Evolutionary conservation across 1,139 yeast species (phyloP).

Genomic region (Pichia sp.): DNA sequence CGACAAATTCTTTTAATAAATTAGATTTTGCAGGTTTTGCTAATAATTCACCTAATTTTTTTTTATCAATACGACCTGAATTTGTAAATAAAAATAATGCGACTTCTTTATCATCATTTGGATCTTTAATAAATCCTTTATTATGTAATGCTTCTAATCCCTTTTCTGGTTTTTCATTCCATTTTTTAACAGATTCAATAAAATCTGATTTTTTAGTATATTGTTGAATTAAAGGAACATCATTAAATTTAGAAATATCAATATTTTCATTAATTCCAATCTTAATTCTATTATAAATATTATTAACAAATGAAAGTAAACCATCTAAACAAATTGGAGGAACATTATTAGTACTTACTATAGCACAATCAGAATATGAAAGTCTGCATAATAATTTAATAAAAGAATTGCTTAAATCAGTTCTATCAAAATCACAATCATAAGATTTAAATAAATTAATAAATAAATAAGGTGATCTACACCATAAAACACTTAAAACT

Average conservation of each 20-base stretch:
- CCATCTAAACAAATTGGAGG: conserved; percentile 95
- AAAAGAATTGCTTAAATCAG: conserved; percentile 68
- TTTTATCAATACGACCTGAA: conserved; percentile 79
- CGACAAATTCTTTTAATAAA: conserved; percentile 59
- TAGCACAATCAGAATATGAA: conserved; percentile 76
- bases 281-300: conserved; percentile 56
- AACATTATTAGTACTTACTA: conserved; percentile 71
- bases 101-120: conserved; percentile 49
- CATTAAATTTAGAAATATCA: conserved; percentile 14
- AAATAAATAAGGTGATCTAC: conserved; percentile 74
- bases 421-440: conserved; percentile 87
- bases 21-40: conserved; percentile 68
- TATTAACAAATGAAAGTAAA: conserved; percentile 60
- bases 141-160: conserved; percentile 63
- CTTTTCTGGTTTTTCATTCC: conserved; percentile 71
- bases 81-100: conserved; percentile 74
- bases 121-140: conserved; percentile 57
- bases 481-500: conserved; percentile 76
- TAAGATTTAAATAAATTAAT: conserved; percentile 72
- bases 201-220: conserved; percentile 66
- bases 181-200: conserved; percentile 62
- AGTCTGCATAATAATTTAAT: conserved; percentile 68
- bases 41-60: conserved; percentile 76
- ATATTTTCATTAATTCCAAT: conserved; percentile 23
- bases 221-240: conserved; percentile 34